Percentiles rank a stretch among this genome's conserved stretches.
phyloP scores from a whole-genome alignment of 2,329 filamentous ascomycete genomes.

The Pyrenochaeta sp. region DNA sequence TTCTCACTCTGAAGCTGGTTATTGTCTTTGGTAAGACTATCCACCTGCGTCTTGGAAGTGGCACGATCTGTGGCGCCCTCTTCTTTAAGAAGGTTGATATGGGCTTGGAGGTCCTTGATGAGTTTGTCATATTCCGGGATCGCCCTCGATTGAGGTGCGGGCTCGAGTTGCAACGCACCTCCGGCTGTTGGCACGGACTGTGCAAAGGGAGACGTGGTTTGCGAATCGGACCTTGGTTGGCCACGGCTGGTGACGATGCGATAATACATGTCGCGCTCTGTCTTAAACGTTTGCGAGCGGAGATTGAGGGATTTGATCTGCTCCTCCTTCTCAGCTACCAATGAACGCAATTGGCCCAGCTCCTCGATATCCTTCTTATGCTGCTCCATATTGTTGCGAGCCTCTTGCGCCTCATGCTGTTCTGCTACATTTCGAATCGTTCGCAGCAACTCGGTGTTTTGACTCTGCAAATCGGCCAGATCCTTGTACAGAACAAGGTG shows the following conservation, averaged over 20 bases:
- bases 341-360: slow-evolving; percentile 75
- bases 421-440: slow-evolving; percentile 86
- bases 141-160: slow-evolving; percentile 62
- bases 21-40: slow-evolving; percentile 83
- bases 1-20: slow-evolving; percentile 82
- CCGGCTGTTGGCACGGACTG: slow-evolving; percentile 26
- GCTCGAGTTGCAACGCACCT: slow-evolving; percentile 27
- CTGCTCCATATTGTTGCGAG: slow-evolving; percentile 66
- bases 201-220: slow-evolving; percentile 27
- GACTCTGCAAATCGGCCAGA: slow-evolving; percentile 82
- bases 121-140: slow-evolving; percentile 78
- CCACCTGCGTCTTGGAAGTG: slow-evolving; percentile 84
- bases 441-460: slow-evolving; percentile 84
- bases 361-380: slow-evolving; percentile 69
- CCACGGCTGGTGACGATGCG: slow-evolving; percentile 85
- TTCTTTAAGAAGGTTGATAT: slow-evolving; percentile 89
- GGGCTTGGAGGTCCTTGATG: slow-evolving; percentile 84
- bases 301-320: slow-evolving; percentile 83
- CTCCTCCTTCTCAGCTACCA: slow-evolving; percentile 81
- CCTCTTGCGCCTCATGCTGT: slow-evolving; percentile 90
- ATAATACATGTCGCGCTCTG: slow-evolving; percentile 97
- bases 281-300: slow-evolving; percentile 90
- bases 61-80: slow-evolving; percentile 84
- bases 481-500: slow-evolving; percentile 90
- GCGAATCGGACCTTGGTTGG: slow-evolving; percentile 58